A percentile compares a stretch with the other conserved stretches of the same genome.
phyloP scores from a whole-genome alignment of 331 rosid species.

The Malus hybrid region DNA sequence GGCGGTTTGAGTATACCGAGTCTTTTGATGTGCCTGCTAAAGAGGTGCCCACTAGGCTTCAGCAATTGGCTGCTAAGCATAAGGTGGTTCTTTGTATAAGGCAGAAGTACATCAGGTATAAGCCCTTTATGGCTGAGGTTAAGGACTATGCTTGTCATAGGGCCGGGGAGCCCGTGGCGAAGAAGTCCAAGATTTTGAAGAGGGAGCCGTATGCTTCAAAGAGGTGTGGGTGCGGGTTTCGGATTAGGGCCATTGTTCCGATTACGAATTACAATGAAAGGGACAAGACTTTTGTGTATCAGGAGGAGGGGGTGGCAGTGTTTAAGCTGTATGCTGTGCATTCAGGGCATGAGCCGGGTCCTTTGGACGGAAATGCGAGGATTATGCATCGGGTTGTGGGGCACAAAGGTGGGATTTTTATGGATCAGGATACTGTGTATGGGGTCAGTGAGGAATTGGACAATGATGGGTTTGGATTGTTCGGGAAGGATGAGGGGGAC shows the following conservation, averaged over 20 bases:
- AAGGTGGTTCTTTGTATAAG: slow-evolving; percentile 94
- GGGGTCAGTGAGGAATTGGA: slow-evolving; percentile 96
- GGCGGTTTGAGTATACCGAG: slow-evolving; percentile 91
- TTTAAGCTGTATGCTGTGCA: slow-evolving; percentile 94
- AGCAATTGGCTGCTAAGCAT: slow-evolving; percentile 88
- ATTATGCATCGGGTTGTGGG: slow-evolving; percentile 97
- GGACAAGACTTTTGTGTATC: slow-evolving; percentile 94
- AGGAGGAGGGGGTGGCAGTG: slow-evolving; percentile 89
- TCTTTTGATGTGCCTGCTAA: slow-evolving; percentile 88
- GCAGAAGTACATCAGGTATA: slow-evolving; percentile 97
- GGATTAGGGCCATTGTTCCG: slow-evolving; percentile 96
- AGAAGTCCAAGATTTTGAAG: slow-evolving; percentile 75
- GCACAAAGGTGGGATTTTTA: slow-evolving; percentile 66
- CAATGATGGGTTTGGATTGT: slow-evolving; percentile 63
- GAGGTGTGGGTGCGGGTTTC: slow-evolving; percentile 95
- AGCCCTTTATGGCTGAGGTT: slow-evolving; percentile 99
- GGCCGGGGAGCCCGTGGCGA: slow-evolving; percentile 88
- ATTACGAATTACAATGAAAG: slow-evolving; percentile 89
- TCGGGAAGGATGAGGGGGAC: slow-evolving; percentile 85
- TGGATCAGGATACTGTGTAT: slow-evolving; percentile 88
- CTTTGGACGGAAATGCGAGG: slow-evolving; percentile 94
- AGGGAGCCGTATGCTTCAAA: slow-evolving; percentile 96
- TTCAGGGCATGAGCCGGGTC: slow-evolving; percentile 98
- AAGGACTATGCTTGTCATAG: slow-evolving; percentile 98
- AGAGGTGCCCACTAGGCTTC: slow-evolving; percentile 78